Conservation (phyloP, 768 basidiomycete genomes). For the Lentinula aciculospora region DNA sequence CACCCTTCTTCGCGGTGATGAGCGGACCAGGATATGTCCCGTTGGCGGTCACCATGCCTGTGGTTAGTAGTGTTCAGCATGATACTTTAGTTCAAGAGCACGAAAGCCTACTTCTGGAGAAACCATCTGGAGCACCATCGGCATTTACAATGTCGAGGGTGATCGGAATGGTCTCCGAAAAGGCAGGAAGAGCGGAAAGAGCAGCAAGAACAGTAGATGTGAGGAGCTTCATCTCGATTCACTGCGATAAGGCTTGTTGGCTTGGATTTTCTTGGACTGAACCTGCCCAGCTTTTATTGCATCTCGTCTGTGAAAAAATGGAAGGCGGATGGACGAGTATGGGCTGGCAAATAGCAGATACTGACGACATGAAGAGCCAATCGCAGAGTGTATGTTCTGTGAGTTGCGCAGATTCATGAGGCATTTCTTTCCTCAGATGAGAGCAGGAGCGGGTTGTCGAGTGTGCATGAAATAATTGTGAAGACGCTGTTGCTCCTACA, state of each 20-base stretch:
- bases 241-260: background rate
- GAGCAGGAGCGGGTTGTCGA: background rate
- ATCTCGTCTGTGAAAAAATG: slow-evolving; percentile 15
- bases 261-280: background rate
- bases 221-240: background rate
- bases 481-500: background rate
- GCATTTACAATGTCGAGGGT: slow-evolving; percentile 32
- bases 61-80: too few relatives aligned
- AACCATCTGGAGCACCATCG: slow-evolving; percentile 39
- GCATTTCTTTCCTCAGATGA: background rate
- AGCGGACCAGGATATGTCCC: slow-evolving; percentile 39
- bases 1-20: slow-evolving; percentile 37
- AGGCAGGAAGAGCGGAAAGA: background rate
- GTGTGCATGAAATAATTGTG: background rate
- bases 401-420: background rate
- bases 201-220: background rate
- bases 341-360: background rate
- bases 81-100: background rate
- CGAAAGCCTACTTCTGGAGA: slow-evolving; percentile 18
- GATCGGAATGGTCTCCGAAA: slow-evolving; percentile 17
- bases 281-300: background rate
- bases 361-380: background rate
- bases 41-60: slow-evolving; percentile 18
- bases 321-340: too few relatives aligned
- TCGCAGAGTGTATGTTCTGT: background rate